phyloP scores from a whole-genome alignment of 164 flowering plant species.

The Dillenia suffruticosa region DNA sequence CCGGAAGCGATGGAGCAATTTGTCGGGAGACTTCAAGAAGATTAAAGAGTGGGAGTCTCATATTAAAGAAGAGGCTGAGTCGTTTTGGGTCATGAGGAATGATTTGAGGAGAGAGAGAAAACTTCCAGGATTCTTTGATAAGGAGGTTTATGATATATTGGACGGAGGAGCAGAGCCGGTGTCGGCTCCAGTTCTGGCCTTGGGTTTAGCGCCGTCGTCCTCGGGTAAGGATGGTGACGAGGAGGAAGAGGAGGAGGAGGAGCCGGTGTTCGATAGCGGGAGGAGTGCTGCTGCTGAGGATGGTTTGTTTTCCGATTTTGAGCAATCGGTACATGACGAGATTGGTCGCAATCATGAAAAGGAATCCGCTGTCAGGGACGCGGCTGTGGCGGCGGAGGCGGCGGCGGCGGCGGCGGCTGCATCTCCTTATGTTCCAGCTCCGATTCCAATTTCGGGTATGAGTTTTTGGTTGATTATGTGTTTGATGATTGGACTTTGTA shows the following conservation, averaged over 20 bases:
- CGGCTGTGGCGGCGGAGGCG: constrained; percentile 1
- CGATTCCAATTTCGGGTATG: constrained; percentile 45
- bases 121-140: constrained; percentile 85
- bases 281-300: constrained; percentile 64
- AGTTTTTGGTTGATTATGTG: background rate
- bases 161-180: constrained; percentile 26
- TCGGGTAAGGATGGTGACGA: constrained; percentile 8
- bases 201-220: constrained; percentile 10
- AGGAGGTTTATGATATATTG: constrained; percentile 75
- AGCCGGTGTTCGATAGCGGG: constrained; percentile 51
- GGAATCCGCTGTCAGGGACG: constrained; percentile 5
- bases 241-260: constrained; percentile 12
- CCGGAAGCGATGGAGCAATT: constrained; percentile 93
- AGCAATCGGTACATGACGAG: constrained; percentile 32
- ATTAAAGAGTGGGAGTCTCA: constrained; percentile 77
- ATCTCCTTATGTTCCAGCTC: constrained; percentile 17
- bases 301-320: constrained; percentile 66
- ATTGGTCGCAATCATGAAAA: constrained; percentile 25
- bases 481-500: background rate
- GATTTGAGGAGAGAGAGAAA: constrained; percentile 72
- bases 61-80: constrained; percentile 39
- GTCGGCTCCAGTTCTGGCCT: constrained; percentile 16
- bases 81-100: constrained; percentile 91
- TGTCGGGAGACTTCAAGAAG: constrained; percentile 85
- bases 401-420: background rate